Conservation (phyloP, 2,329 filamentous ascomycete genomes). For the Mycosphaerelloides madeirae region DNA sequence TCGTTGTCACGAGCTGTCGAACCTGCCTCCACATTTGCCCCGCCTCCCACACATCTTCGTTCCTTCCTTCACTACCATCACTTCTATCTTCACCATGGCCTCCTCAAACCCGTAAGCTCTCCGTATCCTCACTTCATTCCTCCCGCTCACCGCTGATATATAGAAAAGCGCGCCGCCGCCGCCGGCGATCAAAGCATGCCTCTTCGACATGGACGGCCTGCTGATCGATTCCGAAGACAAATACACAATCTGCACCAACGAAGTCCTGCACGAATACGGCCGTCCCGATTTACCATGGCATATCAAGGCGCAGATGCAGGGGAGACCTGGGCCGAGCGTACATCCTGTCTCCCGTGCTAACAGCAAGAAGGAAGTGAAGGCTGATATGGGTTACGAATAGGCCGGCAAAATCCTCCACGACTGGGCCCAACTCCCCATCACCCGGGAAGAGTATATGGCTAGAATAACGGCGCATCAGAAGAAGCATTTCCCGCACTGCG, state of each 20-base stretch:
- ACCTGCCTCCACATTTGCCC: too few species aligned
- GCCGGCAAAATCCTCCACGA: conserved; percentile 62
- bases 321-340: conserved; percentile 56
- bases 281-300: conserved; percentile 79
- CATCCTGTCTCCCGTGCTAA: not conserved
- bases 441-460: conserved; percentile 59
- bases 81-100: conserved; percentile 5
- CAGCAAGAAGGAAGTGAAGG: not conserved
- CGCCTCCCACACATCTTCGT: not conserved
- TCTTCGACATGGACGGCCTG: conserved; percentile 98
- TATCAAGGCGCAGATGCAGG: conserved; percentile 84
- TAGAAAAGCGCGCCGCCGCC: conserved; percentile 6
- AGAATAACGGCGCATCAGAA: conserved; percentile 62
- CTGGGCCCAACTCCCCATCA: conserved; percentile 83
- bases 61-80: not conserved
- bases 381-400: conserved; percentile 27
- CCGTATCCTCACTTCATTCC: not conserved
- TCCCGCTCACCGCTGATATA: conserved; percentile 17
- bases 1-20: too few species aligned
- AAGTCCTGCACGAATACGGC: conserved; percentile 69
- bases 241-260: conserved; percentile 80
- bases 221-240: conserved; percentile 89
- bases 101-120: conserved; percentile 9
- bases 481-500: conserved; percentile 66
- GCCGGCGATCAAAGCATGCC: conserved; percentile 71